Evolutionary conservation across 2,329 filamentous ascomycete genomes (phyloP).

Genomic region (Talaromyces sp.): DNA sequence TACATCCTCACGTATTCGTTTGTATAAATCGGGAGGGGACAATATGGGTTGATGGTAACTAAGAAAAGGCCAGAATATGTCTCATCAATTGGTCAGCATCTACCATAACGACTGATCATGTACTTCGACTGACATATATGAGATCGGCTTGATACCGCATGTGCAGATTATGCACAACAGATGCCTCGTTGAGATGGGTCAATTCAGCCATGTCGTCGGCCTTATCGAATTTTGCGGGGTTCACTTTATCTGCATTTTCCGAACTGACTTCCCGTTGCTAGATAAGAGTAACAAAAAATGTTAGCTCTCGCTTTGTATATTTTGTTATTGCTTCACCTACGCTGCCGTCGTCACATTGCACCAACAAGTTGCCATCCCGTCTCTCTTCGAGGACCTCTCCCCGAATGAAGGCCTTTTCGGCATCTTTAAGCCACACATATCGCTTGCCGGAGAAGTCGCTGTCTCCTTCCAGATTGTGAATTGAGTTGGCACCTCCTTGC

Average conservation of each 20-base stretch:
- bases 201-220: slow-evolving; percentile 99
- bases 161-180: slow-evolving; percentile 94
- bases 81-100: slow-evolving; percentile 38
- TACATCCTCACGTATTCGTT: slow-evolving; percentile 99
- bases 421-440: slow-evolving; percentile 95
- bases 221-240: slow-evolving; percentile 99
- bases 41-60: slow-evolving; percentile 96
- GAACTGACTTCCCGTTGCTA: slow-evolving; percentile 82
- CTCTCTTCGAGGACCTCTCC: slow-evolving; percentile 88
- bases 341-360: slow-evolving; percentile 91
- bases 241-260: slow-evolving; percentile 96
- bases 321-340: slow-evolving; percentile 54
- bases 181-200: slow-evolving; percentile 95
- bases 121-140: slow-evolving; percentile 65
- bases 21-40: slow-evolving; percentile 87
- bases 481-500: slow-evolving; percentile 55
- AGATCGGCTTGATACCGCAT: slow-evolving; percentile 93
- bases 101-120: neutral
- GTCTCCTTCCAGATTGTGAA: slow-evolving; percentile 83
- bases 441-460: slow-evolving; percentile 98
- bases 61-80: slow-evolving; percentile 97
- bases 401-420: slow-evolving; percentile 82
- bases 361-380: slow-evolving; percentile 66
- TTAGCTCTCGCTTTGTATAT: slow-evolving; percentile 22
- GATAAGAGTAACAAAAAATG: slow-evolving; percentile 10